Base-by-base conservation (phyloP, 202 grass and related monocot genomes). In the Zizania palustris region DNA sequence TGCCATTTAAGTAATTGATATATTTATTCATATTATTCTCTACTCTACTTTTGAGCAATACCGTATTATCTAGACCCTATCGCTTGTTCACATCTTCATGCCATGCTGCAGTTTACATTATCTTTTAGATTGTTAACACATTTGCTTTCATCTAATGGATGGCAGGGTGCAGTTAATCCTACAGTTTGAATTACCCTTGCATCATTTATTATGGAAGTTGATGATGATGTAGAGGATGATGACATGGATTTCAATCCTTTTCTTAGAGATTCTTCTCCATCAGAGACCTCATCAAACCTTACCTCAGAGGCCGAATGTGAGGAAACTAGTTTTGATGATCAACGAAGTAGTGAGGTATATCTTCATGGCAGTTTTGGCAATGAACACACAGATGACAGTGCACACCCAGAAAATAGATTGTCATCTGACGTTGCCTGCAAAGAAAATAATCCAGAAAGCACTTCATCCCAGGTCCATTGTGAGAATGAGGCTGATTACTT, bases 231-330 rank as follows among this genome's bases (percentile, higher is more conserved):
- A 62, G 91, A 97, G 74, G 94, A 93, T 1, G 91, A 97, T 73
- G 95, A 92, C 67, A 69, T 97, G 48, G 95, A 94, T 82, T 93
- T 94, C 71, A 82, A 84, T 63, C 94, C 89, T 61, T 90, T 92
- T 49, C 73, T 86, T 44, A 89, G 84, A 58, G 87, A 93, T 57
- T 86, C 77, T 41, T 82, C 89, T 45, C 82, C 75, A 10, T 97
- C 94, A 12, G 87, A 88, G 46, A 88, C 84, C 42, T 97, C 91
- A 5, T 94, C 91, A 50, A 88, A 89, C 60, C 80, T 97, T 19
- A 97, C 91, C 39, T 97, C 89, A 0, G 91, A 94, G 65, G 88
- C 82, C 11, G 88, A 93, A 73, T 83, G 69, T 0, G 75, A 73
- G 65, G 69, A 72, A 18, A 54, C 68, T 85, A 77, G 68, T 50